These are phyloP conservation scores for Aspergillus carbonarius DNA, from an alignment of 2,329 filamentous ascomycete species.

Conservation along the genomic window DNA sequence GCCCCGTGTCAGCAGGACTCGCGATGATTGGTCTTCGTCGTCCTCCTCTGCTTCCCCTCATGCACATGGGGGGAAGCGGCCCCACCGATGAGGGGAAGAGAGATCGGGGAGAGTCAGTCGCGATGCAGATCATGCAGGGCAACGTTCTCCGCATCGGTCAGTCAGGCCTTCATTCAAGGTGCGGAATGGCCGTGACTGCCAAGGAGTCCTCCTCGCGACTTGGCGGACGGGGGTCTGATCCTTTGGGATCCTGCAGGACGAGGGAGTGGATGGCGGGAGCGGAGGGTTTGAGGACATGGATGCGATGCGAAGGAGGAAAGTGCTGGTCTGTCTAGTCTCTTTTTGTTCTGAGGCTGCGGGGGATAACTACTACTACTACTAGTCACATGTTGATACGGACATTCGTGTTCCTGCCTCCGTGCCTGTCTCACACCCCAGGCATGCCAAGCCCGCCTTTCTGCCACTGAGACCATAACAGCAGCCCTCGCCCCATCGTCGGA, in stretches of 20 bases:
- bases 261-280: too few species aligned
- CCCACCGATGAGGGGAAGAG: background rate
- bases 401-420: too few species aligned
- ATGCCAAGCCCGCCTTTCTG: too few species aligned
- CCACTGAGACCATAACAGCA: too few species aligned
- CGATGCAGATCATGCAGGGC: background rate
- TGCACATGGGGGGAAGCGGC: background rate
- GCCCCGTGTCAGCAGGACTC: background rate
- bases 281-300: background rate
- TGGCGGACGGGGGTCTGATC: background rate
- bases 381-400: too few species aligned
- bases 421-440: too few species aligned
- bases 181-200: background rate
- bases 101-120: background rate
- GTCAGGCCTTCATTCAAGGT: background rate
- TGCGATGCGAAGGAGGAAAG: background rate
- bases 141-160: background rate
- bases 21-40: background rate
- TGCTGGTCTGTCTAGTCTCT: background rate
- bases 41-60: background rate
- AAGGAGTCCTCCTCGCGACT: background rate
- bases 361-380: too few species aligned
- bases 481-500: too few species aligned
- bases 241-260: background rate
- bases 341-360: too few species aligned